Evolutionary conservation across 2,329 filamentous ascomycete genomes (phyloP), one percentile per base, ranked within the genome.

Genomic region (Ceratocystis huliohia): DNA sequence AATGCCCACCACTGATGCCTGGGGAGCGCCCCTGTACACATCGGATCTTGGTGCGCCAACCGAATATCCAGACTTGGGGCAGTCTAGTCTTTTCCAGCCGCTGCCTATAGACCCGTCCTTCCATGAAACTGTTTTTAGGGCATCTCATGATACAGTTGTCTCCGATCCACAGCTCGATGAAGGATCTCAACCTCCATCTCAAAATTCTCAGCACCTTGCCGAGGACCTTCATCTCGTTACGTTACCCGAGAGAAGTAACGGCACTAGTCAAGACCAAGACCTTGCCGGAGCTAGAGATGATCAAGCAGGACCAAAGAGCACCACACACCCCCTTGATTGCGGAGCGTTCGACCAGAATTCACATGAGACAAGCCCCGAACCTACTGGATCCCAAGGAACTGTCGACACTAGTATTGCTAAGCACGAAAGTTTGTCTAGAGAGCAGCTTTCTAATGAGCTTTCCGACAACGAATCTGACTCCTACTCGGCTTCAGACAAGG

Each of bases 401-500:
- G 1, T 4, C 30, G 53, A 33, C 28, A 57, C 28, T 7, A 57
- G 53, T 22, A 57, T 33, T 13, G 53, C 53, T 13, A 17, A 20
- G 53, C 53, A 15, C 22, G 25, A 28, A 57, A 7, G n/a, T 53
- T 20, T 8, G 8, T 25, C n/a, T 53, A 22, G 15, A 57, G 53
- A 57, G 6, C 13, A 33, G 25, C 15, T 30, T 30, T 2, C 30
- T 6, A 10, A 33, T 8, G 57, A 61, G 22, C 30, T 20, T 17
- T 64, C 63, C 1, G 46, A 53, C 46, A n/a, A 57, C n/a, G 22
- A 56, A 37, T 25, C 28, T 30, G 53, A 57, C 17, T 57, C 53
- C 17, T 37, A 48, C 15, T 64, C 63, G 41, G 46, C 15, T 56
- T 64, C 62, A 2, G 63, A 56, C n/a, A 33, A 74, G 7, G 74